Base-by-base conservation (phyloP, 1,284 basidiomycete species). In the Chondrostereum purpureum region DNA sequence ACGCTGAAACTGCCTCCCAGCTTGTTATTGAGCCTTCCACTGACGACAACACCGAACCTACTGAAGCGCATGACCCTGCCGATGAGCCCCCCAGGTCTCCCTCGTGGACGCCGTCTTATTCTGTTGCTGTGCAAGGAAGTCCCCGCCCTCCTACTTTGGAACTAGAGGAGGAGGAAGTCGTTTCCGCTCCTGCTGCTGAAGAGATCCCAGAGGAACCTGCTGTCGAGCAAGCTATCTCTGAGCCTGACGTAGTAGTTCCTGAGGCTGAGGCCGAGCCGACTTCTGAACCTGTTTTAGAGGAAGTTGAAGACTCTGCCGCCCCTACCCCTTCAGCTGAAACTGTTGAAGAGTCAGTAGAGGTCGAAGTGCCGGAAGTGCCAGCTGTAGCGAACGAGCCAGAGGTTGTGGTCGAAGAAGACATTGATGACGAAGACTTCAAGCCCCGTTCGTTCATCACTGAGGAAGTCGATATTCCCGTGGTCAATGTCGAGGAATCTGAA, bases 131-230 rank as follows among this genome's bases (percentile, higher is more conserved):
- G 10, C 36, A 38, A 17, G 36, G 36, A 8, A 4, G 33, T 18
- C 13, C 19, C 37, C 42, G 18, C 14, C 33, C 37, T 17, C 4
- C 11, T 21, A 40, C 27, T 20, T 8, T n/a, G 13, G 43, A 44
- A 44, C 21, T 18, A 39, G 12, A 35, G 17, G 23, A 43, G 34
- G n/a, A n/a, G 20, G 31, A 12, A 11, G n/a, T n/a, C n/a, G n/a
- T n/a, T n/a, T n/a, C n/a, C n/a, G n/a, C n/a, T n/a, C n/a, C n/a
- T n/a, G n/a, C n/a, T n/a, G n/a, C n/a, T n/a, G n/a, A n/a, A n/a
- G n/a, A n/a, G n/a, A n/a, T n/a, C n/a, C n/a, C n/a, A n/a, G 43
- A 14, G 43, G 21, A 40, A 16, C 5, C 31, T 5, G 43, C 19
- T 22, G 43, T 38, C 12, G 18, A 38, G 16, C 4, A 41, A 13